Conservation (phyloP, 2,329 filamentous ascomycete species). For the Raffaelea albimanens region DNA sequence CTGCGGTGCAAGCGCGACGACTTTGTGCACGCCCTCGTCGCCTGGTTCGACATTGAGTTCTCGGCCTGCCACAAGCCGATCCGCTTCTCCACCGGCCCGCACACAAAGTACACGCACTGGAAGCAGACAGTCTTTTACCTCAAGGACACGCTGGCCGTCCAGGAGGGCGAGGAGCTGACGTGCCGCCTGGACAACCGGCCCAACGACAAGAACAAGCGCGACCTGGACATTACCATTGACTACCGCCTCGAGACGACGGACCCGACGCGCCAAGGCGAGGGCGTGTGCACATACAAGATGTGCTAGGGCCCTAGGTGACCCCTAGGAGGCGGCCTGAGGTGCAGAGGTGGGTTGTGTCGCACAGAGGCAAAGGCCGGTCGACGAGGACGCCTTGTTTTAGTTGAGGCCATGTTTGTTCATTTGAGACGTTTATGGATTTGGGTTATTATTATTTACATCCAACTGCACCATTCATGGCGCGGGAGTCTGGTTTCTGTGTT, state of each 20-base stretch:
- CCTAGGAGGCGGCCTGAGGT: no score
- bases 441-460: no score
- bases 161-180: slow-evolving; percentile 71
- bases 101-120: slow-evolving; percentile 99
- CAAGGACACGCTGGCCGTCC: slow-evolving; percentile 82
- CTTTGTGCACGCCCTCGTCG: slow-evolving; percentile 91
- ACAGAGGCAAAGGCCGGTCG: no score
- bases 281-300: slow-evolving; percentile 72
- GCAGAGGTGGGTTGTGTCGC: neutral
- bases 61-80: slow-evolving; percentile 97
- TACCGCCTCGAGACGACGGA: slow-evolving; percentile 77
- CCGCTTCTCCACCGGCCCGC: slow-evolving; percentile 90
- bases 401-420: no score
- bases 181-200: slow-evolving; percentile 74
- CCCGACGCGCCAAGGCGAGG: slow-evolving; percentile 55
- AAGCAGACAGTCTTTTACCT: slow-evolving; percentile 99
- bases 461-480: no score
- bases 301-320: slow-evolving; percentile 37
- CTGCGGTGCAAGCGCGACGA: slow-evolving; percentile 76
- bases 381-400: no score
- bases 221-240: slow-evolving; percentile 81
- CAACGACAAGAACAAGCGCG: slow-evolving; percentile 87
- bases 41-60: slow-evolving; percentile 99
- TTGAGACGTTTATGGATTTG: no score
- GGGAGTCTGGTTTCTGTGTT: no score